Evolutionary conservation across 441 rosid species (phyloP), one percentile per base, ranked within the genome.

Genomic region (Brassica hybrid): DNA sequence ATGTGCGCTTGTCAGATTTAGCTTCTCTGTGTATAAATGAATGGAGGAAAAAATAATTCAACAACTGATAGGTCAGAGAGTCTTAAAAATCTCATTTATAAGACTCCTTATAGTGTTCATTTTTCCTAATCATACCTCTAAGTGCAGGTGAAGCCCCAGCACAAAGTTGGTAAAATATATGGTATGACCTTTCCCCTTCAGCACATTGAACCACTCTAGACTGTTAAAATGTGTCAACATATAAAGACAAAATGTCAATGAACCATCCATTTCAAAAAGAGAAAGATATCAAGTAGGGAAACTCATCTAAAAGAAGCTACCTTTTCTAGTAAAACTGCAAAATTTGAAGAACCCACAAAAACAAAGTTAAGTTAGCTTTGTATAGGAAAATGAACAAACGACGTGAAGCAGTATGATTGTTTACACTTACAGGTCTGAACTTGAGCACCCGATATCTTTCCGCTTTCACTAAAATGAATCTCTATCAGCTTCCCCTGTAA

Each of bases 141-240:
- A 96, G 91, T 19, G 77, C 76, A 80, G 59, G 71, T 72, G 97
- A 83, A 79, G 98, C 99, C 69, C 99, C 99, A 66, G 93, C 97
- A 83, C 99, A 96, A 74, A 96, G 98, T 80, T 96, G 99, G 88
- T 96, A 96, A 85, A 96, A 96, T 85, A 96, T 89, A 81, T 96
- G 99, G 84, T 96, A 96, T 65, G 99, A 92, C 86, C 99, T 92
- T 86, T 96, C 99, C 71, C 98, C 98, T 69, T 91, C 94, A 54
- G 89, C 86, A 87, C 97, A 92, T 79, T 96, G 99, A 76, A 96
- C 98, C 73, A 96, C 98, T 86, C 99, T 92, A 72, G 99, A 96
- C 99, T 96, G 96, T 82, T 86, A 73, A 75, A 69, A 63, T 63
- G 82, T 64, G 66, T 82, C 72, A 71, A 68, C 56, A 13, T 41